These are phyloP conservation scores for Collybia nuda DNA, from an alignment of 768 basidiomycete genomes.

Conservation along the genomic window DNA sequence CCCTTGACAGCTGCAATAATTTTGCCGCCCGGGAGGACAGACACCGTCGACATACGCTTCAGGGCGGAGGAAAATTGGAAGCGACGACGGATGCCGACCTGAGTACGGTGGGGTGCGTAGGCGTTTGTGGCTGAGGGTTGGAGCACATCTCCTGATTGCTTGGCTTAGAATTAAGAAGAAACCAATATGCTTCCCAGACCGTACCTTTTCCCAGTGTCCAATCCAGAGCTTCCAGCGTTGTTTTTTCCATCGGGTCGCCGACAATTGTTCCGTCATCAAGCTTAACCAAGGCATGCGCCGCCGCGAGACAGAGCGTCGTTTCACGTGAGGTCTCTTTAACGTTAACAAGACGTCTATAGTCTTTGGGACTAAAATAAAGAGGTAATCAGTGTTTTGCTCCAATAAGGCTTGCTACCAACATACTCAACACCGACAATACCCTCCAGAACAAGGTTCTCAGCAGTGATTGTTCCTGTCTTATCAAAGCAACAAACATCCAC, in stretches of 20 bases:
- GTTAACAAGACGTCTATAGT: slow-evolving; percentile 69
- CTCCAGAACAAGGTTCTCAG: slow-evolving; percentile 91
- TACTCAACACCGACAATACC: slow-evolving; percentile 92
- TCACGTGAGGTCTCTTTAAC: slow-evolving; percentile 76
- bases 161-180: too few relatives aligned
- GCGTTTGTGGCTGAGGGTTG: slow-evolving; percentile 46
- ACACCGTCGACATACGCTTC: slow-evolving; percentile 95
- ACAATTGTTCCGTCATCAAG: slow-evolving; percentile 93
- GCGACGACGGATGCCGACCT: slow-evolving; percentile 78
- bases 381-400: slow-evolving; percentile 3
- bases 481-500: slow-evolving; percentile 99
- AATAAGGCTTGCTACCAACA: slow-evolving; percentile 24
- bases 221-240: slow-evolving; percentile 85
- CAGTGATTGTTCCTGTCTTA: slow-evolving; percentile 98
- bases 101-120: slow-evolving; percentile 53
- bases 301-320: slow-evolving; percentile 86
- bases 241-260: slow-evolving; percentile 99
- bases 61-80: slow-evolving; percentile 98
- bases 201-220: slow-evolving; percentile 80
- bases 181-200: slow-evolving; percentile 4
- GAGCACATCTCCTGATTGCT: slow-evolving; percentile 61
- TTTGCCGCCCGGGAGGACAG: slow-evolving; percentile 58
- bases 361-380: slow-evolving; percentile 42
- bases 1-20: slow-evolving; percentile 85
- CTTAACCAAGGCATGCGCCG: slow-evolving; percentile 92